These are phyloP conservation scores for Elsinoe arachidis DNA, from an alignment of 2,329 filamentous ascomycete species.

Conservation along the genomic window DNA sequence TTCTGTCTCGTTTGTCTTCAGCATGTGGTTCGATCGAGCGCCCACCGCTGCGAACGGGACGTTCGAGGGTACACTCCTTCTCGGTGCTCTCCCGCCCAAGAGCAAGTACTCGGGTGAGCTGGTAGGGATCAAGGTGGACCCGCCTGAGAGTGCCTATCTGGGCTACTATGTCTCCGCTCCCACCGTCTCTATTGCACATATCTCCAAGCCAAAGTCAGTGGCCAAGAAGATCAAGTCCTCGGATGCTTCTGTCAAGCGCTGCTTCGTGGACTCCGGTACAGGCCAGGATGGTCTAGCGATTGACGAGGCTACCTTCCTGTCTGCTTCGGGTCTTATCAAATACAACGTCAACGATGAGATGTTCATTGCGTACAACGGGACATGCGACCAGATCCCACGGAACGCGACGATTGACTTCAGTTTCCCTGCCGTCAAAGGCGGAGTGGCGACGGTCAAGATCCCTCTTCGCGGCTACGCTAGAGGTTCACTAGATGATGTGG, in stretches of 20 bases:
- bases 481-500: slow-evolving; percentile 16
- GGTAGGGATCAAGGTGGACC: slow-evolving; percentile 24
- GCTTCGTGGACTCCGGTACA: slow-evolving; percentile 29
- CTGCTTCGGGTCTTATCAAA: slow-evolving; percentile 4
- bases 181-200: background rate
- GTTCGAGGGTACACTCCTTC: slow-evolving; percentile 26
- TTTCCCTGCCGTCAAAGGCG: slow-evolving; percentile 21
- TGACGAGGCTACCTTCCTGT: slow-evolving; percentile 1
- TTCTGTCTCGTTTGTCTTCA: slow-evolving; percentile 23
- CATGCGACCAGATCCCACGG: slow-evolving; percentile 20
- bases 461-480: slow-evolving; percentile 29
- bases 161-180: slow-evolving; percentile 11
- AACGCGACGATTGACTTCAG: slow-evolving; percentile 22
- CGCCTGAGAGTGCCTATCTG: slow-evolving; percentile 1
- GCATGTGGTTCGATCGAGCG: slow-evolving; percentile 31
- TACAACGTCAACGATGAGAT: slow-evolving; percentile 7
- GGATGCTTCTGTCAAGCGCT: slow-evolving; percentile 15
- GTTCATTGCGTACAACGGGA: slow-evolving; percentile 23
- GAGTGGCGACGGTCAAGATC: slow-evolving; percentile 24
- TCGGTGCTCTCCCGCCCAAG: slow-evolving; percentile 27
- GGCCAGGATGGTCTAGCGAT: slow-evolving; percentile 22
- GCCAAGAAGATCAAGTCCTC: background rate
- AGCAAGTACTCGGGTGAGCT: slow-evolving; percentile 28
- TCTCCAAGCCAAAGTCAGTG: background rate
- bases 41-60: slow-evolving; percentile 20